Evolutionary conservation across 345 rosid genomes (phyloP).

Genomic region (Gossypium arboreum): DNA sequence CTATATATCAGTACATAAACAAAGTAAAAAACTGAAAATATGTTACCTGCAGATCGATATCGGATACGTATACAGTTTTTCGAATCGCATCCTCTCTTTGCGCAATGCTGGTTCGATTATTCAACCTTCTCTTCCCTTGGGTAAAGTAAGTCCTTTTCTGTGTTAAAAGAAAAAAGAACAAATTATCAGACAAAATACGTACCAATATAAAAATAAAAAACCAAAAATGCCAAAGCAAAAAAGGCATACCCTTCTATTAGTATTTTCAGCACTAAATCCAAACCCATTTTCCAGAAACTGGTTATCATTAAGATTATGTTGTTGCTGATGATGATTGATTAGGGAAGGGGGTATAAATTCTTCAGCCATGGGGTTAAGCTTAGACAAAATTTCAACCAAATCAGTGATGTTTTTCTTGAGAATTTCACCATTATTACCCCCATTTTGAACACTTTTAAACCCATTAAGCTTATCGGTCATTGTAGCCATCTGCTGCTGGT

Average conservation of each 20-base stretch:
- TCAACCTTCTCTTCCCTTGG: conserved; percentile 79
- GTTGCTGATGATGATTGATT: conserved; percentile 10
- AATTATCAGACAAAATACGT: not conserved
- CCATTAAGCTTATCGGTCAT: conserved; percentile 30
- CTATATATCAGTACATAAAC: conserved; percentile 8
- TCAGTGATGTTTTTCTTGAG: conserved; percentile 59
- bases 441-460: conserved; percentile 20
- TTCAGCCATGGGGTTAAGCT: conserved; percentile 93
- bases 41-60: conserved; percentile 70
- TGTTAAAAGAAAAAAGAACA: not conserved
- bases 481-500: conserved; percentile 20
- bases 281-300: conserved; percentile 46
- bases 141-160: conserved; percentile 66
- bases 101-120: conserved; percentile 76
- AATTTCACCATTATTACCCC: conserved; percentile 21
- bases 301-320: conserved; percentile 4
- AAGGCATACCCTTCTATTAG: conserved; percentile 59
- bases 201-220: not conserved
- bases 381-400: conserved; percentile 75
- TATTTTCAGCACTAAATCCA: conserved; percentile 49
- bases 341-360: conserved; percentile 91
- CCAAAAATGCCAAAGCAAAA: not conserved
- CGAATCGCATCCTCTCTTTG: conserved; percentile 86
- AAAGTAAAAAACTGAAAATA: conserved; percentile 2
- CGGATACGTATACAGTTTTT: conserved; percentile 82